Percentiles rank a stretch among this genome's conserved stretches.
phyloP scores from a whole-genome alignment of 169 alveolate species.

The Plasmodium malariae region DNA sequence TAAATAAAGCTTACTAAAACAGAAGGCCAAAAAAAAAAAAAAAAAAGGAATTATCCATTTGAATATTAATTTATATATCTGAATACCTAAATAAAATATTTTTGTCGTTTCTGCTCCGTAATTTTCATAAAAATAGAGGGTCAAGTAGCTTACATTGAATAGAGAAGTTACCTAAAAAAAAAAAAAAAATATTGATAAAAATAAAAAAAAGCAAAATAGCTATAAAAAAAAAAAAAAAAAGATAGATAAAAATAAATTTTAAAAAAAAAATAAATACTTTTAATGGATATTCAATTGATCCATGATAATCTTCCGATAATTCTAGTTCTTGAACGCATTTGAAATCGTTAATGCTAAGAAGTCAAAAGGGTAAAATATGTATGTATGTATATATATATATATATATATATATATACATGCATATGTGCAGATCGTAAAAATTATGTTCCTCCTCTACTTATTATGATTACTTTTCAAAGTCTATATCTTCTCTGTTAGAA shows the following conservation, averaged over 20 bases:
- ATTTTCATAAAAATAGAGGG: slow-evolving; percentile 81
- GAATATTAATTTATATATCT: neutral
- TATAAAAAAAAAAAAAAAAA: neutral
- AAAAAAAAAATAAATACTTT: slow-evolving; percentile 67
- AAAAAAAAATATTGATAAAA: neutral
- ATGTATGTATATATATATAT: neutral
- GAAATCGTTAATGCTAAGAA: slow-evolving; percentile 78
- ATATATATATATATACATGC: neutral
- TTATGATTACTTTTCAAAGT: slow-evolving; percentile 79
- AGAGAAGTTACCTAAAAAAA: slow-evolving; percentile 79
- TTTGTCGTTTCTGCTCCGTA: slow-evolving; percentile 81
- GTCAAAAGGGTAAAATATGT: neutral
- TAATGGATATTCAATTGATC: slow-evolving; percentile 85
- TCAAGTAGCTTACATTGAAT: slow-evolving; percentile 81
- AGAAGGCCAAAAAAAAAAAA: neutral
- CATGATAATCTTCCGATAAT: slow-evolving; percentile 84
- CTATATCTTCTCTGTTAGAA: slow-evolving; percentile 84
- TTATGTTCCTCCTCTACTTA: neutral
- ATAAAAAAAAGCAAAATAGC: neutral
- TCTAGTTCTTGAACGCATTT: slow-evolving; percentile 84
- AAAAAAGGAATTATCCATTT: slow-evolving; percentile 5
- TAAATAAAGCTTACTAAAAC: neutral
- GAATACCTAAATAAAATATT: slow-evolving; percentile 79
- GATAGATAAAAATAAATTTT: neutral
- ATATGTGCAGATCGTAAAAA: neutral